Evolutionary conservation across 75 land plant species (phyloP).

Genomic region (Sequoiadendron giganteum): DNA sequence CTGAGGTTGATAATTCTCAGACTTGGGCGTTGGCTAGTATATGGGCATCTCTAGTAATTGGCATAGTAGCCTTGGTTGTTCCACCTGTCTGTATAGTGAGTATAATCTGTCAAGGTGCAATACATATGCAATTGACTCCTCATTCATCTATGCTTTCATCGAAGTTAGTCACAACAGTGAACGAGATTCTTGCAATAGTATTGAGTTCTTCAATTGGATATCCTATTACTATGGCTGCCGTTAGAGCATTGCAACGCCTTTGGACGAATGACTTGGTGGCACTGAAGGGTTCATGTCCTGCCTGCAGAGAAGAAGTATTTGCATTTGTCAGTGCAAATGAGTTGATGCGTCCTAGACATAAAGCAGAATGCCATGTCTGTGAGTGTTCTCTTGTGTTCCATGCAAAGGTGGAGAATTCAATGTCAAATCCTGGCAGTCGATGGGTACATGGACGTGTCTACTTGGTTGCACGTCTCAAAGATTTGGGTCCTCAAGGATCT

Average conservation of each 20-base stretch:
- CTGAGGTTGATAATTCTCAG: slow-evolving; percentile 90
- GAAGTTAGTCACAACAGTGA: slow-evolving; percentile 28
- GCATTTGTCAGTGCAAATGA: slow-evolving; percentile 64
- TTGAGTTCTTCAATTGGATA: slow-evolving; percentile 65
- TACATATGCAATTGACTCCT: slow-evolving; percentile 17
- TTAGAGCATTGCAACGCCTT: slow-evolving; percentile 37
- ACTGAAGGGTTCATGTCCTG: slow-evolving; percentile 85
- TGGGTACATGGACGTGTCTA: slow-evolving; percentile 94
- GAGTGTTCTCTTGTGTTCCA: slow-evolving; percentile 61
- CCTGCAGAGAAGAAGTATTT: slow-evolving; percentile 83
- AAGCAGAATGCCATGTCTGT: slow-evolving; percentile 85
- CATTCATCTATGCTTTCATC: slow-evolving; percentile 20
- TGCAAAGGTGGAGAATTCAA: slow-evolving; percentile 60
- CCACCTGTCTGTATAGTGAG: slow-evolving; percentile 45
- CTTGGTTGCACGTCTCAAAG: slow-evolving; percentile 33
- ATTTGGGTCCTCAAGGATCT: slow-evolving; percentile 20
- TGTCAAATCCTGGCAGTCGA: slow-evolving; percentile 38
- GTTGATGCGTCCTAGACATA: slow-evolving; percentile 44
- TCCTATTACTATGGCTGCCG: slow-evolving; percentile 45
- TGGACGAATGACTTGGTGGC: slow-evolving; percentile 84
- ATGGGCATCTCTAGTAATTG: slow-evolving; percentile 64
- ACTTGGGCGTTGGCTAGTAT: slow-evolving; percentile 64
- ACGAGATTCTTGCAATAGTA: slow-evolving; percentile 40
- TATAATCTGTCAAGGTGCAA: slow-evolving; percentile 40
- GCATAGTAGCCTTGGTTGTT: slow-evolving; percentile 46